These are phyloP conservation scores for Didymella pomorum DNA, from an alignment of 2,329 filamentous ascomycete genomes.

Conservation along the genomic window DNA sequence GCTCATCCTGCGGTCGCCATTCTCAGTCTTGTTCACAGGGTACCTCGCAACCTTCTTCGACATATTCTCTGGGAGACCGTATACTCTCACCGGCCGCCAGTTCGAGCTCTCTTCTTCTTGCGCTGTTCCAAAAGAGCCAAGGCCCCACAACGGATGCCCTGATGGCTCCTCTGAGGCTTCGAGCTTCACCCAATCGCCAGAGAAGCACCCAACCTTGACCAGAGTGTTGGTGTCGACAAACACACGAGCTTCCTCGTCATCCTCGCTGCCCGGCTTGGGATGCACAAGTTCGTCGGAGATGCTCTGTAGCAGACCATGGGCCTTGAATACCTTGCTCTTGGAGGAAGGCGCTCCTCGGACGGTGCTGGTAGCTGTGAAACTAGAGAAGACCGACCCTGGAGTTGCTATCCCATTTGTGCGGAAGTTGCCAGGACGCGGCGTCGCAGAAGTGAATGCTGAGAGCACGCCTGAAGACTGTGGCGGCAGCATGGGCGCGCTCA, in stretches of 20 bases:
- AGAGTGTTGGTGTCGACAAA: constrained; percentile 90
- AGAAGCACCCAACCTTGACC: constrained; percentile 93
- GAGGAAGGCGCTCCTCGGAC: constrained; percentile 72
- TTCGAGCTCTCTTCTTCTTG: constrained; percentile 70
- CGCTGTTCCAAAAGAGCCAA: constrained; percentile 71
- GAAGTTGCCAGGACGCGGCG: constrained; percentile 76
- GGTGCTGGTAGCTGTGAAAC: constrained; percentile 83
- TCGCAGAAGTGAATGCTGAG: constrained; percentile 81
- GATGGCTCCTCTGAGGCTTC: constrained; percentile 79
- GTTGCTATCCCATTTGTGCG: constrained; percentile 79
- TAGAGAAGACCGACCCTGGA: constrained; percentile 88
- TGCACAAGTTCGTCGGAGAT: constrained; percentile 83
- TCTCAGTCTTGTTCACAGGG: constrained; percentile 56
- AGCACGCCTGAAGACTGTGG: constrained; percentile 80
- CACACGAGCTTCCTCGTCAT: constrained; percentile 84
- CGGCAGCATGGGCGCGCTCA: constrained; percentile 79
- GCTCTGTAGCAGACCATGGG: constrained; percentile 74
- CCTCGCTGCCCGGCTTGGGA: constrained; percentile 82
- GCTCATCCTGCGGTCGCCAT: constrained; percentile 51
- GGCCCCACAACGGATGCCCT: constrained; percentile 71
- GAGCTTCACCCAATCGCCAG: constrained; percentile 92
- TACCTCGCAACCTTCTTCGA: constrained; percentile 63
- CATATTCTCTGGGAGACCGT: constrained; percentile 80
- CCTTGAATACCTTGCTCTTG: constrained; percentile 82
- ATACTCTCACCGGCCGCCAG: constrained; percentile 89